Evolutionary conservation across 2,329 filamentous ascomycete genomes (phyloP).

Genomic region (Colletotrichum destructivum): DNA sequence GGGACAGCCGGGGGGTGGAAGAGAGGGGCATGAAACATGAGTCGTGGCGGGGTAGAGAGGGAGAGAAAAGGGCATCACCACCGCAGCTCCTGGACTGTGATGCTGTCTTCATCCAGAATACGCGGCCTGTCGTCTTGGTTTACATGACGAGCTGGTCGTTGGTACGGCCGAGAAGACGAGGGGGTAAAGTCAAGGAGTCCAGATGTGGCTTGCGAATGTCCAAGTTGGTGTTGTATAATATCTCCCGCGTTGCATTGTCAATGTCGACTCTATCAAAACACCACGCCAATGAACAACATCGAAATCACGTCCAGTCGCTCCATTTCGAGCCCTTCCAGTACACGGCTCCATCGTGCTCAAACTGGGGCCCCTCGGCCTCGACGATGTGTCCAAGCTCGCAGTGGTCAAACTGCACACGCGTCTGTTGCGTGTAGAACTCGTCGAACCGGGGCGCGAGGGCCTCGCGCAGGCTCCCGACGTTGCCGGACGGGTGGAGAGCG

Average conservation of each 20-base stretch:
- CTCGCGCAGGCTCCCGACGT: slow-evolving; percentile 65
- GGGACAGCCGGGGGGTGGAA: neutral
- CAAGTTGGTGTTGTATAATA: neutral
- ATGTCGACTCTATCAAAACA: too few species aligned
- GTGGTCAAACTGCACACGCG: slow-evolving; percentile 64
- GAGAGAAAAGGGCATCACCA: too few species aligned
- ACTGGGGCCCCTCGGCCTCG: slow-evolving; percentile 68
- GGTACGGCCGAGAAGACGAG: too few species aligned
- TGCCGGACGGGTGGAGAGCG: slow-evolving; percentile 66
- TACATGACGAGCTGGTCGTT: too few species aligned
- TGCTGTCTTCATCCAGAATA: neutral
- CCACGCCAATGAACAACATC: neutral
- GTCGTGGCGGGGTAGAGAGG: neutral
- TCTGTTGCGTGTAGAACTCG: slow-evolving; percentile 65
- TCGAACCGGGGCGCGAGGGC: slow-evolving; percentile 65
- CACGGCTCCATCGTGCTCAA: slow-evolving; percentile 46
- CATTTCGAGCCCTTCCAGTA: slow-evolving; percentile 47
- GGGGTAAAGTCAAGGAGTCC: too few species aligned
- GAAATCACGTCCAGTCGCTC: slow-evolving; percentile 47
- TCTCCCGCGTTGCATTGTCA: neutral
- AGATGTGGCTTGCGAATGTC: neutral
- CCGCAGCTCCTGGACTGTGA: neutral
- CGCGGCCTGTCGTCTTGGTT: too few species aligned
- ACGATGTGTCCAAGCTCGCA: slow-evolving; percentile 71
- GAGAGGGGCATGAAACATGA: neutral